Evolutionary conservation across 495 filamentous ascomycete species (phyloP).

Genomic region (Sordaria brevicollis): DNA sequence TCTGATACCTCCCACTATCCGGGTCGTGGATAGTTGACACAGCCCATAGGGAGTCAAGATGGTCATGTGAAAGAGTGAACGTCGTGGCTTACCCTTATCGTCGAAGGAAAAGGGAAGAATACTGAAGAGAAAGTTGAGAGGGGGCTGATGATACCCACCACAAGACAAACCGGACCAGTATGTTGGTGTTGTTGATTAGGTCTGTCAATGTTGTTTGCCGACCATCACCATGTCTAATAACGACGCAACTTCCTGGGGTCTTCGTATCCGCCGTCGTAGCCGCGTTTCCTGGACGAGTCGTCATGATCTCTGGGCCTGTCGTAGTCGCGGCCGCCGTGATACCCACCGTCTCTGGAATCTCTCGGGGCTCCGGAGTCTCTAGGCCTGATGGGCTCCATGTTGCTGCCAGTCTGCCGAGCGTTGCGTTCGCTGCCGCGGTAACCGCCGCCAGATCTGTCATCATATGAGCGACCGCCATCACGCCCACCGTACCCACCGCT

Average conservation of each 20-base stretch:
- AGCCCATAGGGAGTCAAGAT: slow-evolving; percentile 9
- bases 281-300: slow-evolving; percentile 47
- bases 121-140: slow-evolving; percentile 20
- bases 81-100: slow-evolving; percentile 53
- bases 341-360: slow-evolving; percentile 40
- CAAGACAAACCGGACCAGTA: slow-evolving; percentile 14
- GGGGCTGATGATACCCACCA: slow-evolving; percentile 31
- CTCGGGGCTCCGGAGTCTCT: slow-evolving; percentile 37
- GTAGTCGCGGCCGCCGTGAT: slow-evolving; percentile 37
- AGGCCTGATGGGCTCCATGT: slow-evolving; percentile 57
- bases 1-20: slow-evolving; percentile 4
- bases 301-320: slow-evolving; percentile 38
- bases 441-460: slow-evolving; percentile 50
- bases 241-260: slow-evolving; percentile 71
- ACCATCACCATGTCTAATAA: slow-evolving; percentile 38
- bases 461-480: slow-evolving; percentile 47
- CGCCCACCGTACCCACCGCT: slow-evolving; percentile 49
- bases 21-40: background rate
- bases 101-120: slow-evolving; percentile 34
- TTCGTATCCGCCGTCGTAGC: slow-evolving; percentile 61
- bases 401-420: slow-evolving; percentile 49
- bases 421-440: slow-evolving; percentile 47
- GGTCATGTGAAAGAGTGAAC: slow-evolving; percentile 9
- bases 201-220: slow-evolving; percentile 11
- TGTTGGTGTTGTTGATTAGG: slow-evolving; percentile 20